A percentile compares a stretch with the other conserved stretches of the same genome.
Conservation (phyloP, 345 rosid genomes). For the Psidium friedrichsthalianum region DNA sequence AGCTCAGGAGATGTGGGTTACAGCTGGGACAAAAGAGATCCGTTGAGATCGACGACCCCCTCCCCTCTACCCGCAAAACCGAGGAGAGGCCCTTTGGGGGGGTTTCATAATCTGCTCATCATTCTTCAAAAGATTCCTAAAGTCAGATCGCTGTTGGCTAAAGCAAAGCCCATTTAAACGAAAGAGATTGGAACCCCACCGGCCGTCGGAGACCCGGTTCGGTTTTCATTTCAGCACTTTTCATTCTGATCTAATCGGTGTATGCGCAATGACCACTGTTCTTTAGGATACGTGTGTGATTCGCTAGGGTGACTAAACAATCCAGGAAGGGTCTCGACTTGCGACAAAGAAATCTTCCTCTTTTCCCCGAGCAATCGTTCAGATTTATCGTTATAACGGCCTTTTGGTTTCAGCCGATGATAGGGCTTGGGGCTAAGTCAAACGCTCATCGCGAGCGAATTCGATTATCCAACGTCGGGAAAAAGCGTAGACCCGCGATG, state of each 20-base stretch:
- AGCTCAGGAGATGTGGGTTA: conserved; percentile 8
- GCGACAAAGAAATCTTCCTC: background rate
- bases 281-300: background rate
- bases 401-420: background rate
- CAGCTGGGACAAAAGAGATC: conserved; percentile 24
- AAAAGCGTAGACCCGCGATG: background rate
- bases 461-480: background rate
- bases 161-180: background rate
- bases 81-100: conserved; percentile 4
- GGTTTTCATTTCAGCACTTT: background rate
- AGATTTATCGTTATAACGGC: too few species aligned
- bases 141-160: conserved; percentile 10
- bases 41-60: conserved; percentile 6
- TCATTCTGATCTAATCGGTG: background rate
- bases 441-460: background rate
- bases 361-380: background rate
- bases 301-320: background rate
- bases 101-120: conserved; percentile 27
- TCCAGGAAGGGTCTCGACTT: background rate
- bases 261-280: background rate
- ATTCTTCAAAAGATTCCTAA: conserved; percentile 30
- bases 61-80: background rate
- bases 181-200: background rate
- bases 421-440: background rate
- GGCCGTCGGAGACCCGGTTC: background rate